Percentiles rank a stretch among this genome's conserved stretches.
Evolutionary conservation across 2,329 filamentous ascomycete genomes (phyloP).

Genomic region (Reticulascus tulasneorum): DNA sequence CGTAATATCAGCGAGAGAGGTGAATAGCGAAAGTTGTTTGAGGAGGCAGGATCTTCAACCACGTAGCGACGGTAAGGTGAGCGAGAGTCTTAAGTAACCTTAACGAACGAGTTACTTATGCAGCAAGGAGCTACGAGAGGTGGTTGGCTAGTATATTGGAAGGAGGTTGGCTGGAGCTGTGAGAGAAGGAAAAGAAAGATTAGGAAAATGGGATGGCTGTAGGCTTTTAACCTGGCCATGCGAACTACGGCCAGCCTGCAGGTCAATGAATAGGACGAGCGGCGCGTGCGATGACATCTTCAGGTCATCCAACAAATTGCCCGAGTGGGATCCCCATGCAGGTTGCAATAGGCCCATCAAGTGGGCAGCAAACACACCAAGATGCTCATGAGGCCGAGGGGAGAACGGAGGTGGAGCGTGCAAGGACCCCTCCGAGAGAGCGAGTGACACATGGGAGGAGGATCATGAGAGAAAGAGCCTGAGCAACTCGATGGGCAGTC

Average conservation of each 20-base stretch:
- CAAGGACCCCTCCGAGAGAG: no score
- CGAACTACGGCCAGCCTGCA: slow-evolving; percentile 1
- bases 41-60: slow-evolving; percentile 2
- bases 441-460: no score
- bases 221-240: slow-evolving; percentile 11
- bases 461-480: no score
- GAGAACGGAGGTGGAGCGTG: no score
- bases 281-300: slow-evolving; percentile 13
- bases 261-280: slow-evolving; percentile 1
- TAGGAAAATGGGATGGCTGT: slow-evolving; percentile 11
- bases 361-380: slow-evolving; percentile 4
- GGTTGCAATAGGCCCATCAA: slow-evolving; percentile 13
- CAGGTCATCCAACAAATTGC: slow-evolving; percentile 2
- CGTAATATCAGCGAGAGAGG: slow-evolving; percentile 5
- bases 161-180: slow-evolving; percentile 8
- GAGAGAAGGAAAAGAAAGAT: slow-evolving; percentile 3
- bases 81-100: slow-evolving; percentile 17
- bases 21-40: slow-evolving; percentile 5
- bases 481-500: no score
- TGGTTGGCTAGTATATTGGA: slow-evolving; percentile 11
- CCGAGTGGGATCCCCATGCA: slow-evolving; percentile 7
- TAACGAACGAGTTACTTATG: slow-evolving; percentile 15
- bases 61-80: no score
- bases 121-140: slow-evolving; percentile 2
- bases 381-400: no score